Base-by-base conservation (phyloP, 2,329 filamentous ascomycete species). In the Apiospora hydei region DNA sequence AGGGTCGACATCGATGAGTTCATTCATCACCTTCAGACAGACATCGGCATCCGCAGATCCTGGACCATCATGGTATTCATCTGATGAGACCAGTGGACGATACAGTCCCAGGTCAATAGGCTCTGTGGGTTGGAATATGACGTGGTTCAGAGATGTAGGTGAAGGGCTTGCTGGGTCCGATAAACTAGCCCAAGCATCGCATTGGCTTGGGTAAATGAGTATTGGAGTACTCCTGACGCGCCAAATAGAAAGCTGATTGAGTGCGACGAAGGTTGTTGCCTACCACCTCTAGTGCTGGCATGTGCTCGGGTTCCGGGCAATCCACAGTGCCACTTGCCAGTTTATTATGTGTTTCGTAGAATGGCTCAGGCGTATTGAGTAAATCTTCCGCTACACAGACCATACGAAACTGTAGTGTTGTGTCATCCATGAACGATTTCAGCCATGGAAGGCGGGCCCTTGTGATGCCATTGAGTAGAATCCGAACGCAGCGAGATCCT, bases 181-280 rank as follows among this genome's bases (percentile, higher is more conserved):
- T 14, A 81, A 72, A 41, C 68, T 70, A 38, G 73, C 67, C 80
- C 80, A 81, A 18, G 57, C 71, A 34, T 73, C 53, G 64, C 74
- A 78, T 11, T 73, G 68, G 24, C 70, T 69, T 44, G 80, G 77
- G 69, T 79, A 81, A 4, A 80, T 74, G 8, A 81, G 71, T 26
- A 81, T 78, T 4, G 79, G 79, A 80, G 71, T 77, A 80, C 8
- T 76, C 73, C 24, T 68, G 61, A 18, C 75, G 71, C 41, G 78
- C 73, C 51, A 80, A 57, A 70, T 80, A 78, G 64, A 77, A 71
- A 21, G 73, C 79, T 26, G 73, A 74, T 13, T 75, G 77, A 1
- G 30, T 21, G 41, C 70, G 74, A 51, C 73, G 74, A 34, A 80
- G 71, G 41, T 77, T 67, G 18, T 71, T 72, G 67, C 77, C 75